Evolutionary conservation across 345 rosid genomes (phyloP).

Genomic region (Cardamine occulta): DNA sequence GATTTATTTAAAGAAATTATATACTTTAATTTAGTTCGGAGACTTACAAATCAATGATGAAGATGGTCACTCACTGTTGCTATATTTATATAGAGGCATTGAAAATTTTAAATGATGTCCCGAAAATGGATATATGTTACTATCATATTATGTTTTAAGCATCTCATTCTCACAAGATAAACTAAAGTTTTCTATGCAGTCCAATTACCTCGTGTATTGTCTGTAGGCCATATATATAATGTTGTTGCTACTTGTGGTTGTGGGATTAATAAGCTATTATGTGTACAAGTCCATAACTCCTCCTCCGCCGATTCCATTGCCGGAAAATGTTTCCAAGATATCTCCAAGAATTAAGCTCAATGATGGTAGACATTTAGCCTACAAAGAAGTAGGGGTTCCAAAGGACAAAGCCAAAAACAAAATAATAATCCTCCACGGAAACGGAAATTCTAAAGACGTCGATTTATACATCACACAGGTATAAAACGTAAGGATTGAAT

Average conservation of each 20-base stretch:
- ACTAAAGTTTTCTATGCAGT: not conserved
- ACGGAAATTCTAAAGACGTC: slow-evolving; percentile 29
- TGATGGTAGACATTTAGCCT: slow-evolving; percentile 64
- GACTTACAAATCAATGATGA: too few species aligned
- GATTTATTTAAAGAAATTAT: too few species aligned
- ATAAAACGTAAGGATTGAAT: not conserved
- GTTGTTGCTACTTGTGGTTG: slow-evolving; percentile 17
- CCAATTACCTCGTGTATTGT: not conserved
- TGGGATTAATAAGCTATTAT: slow-evolving; percentile 26
- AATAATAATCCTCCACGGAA: slow-evolving; percentile 54
- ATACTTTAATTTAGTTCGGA: too few species aligned
- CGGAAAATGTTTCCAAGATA: slow-evolving; percentile 31
- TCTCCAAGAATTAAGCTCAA: slow-evolving; percentile 55
- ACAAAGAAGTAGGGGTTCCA: slow-evolving; percentile 55
- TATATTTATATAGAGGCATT: too few species aligned
- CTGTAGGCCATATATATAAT: slow-evolving; percentile 2
- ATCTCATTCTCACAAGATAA: not conserved
- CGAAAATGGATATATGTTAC: too few species aligned
- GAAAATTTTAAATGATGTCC: too few species aligned
- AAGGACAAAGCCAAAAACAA: slow-evolving; percentile 50
- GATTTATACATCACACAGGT: slow-evolving; percentile 38
- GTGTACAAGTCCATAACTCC: slow-evolving; percentile 27
- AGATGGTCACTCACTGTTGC: too few species aligned
- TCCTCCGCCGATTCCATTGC: slow-evolving; percentile 30
- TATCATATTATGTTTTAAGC: not conserved